These are phyloP conservation scores for Hypoxylon subgilvum DNA, from an alignment of 495 filamentous ascomycete genomes.

Conservation along the genomic window DNA sequence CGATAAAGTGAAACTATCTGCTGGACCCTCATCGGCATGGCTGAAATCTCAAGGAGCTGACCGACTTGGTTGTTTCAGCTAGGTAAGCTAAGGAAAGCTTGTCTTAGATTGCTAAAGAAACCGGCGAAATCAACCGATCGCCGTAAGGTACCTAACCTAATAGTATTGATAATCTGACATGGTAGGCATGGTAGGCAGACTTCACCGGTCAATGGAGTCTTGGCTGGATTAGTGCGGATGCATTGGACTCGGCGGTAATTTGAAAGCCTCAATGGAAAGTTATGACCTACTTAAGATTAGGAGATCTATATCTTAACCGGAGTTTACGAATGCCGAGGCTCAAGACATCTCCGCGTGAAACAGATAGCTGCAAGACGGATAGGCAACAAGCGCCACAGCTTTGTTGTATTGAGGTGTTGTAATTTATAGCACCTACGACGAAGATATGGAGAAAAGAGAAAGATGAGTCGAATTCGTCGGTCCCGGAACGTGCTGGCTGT, in stretches of 20 bases:
- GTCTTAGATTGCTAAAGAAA: not conserved
- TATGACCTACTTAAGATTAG: conserved; percentile 23
- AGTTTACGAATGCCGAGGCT: not conserved
- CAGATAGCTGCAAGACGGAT: not conserved
- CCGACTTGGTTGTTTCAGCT: conserved; percentile 14
- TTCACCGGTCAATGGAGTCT: conserved; percentile 21
- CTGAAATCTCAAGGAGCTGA: conserved; percentile 15
- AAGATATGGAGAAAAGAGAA: too few species aligned
- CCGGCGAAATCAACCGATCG: not conserved
- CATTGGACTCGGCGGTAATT: conserved; percentile 4
- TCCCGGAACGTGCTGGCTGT: too few species aligned
- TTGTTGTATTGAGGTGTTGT: too few species aligned
- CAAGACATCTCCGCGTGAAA: not conserved
- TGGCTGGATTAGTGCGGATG: conserved; percentile 16
- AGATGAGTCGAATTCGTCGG: too few species aligned
- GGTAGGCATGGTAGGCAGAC: too few species aligned
- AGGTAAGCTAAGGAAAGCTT: too few species aligned
- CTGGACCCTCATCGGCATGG: conserved; percentile 16
- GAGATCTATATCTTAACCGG: not conserved
- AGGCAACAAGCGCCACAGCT: conserved; percentile 12
- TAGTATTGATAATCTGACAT: too few species aligned
- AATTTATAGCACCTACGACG: too few species aligned
- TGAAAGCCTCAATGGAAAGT: conserved; percentile 6
- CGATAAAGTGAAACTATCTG: not conserved
- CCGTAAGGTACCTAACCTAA: too few species aligned